Conservation (phyloP, 768 basidiomycete genomes). For the Auricularia cornea region DNA sequence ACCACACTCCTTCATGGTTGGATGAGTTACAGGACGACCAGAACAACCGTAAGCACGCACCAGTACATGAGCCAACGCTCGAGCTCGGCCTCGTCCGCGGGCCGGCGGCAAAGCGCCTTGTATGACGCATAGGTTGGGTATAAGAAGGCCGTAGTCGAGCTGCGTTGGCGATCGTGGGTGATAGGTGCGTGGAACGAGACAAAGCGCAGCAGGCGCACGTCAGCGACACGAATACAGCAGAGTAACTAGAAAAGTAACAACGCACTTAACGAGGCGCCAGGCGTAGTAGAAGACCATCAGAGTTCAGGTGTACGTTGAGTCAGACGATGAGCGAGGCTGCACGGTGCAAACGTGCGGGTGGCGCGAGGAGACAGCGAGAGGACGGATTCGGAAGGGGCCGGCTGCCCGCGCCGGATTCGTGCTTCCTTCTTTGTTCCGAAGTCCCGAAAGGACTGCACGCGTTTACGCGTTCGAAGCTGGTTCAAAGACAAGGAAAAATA, state of each 20-base stretch:
- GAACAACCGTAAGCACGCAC: constrained; percentile 26
- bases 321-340: too few relatives aligned
- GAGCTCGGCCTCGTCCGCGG: constrained; percentile 72
- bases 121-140: constrained; percentile 97
- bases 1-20: constrained; percentile 21
- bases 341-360: too few relatives aligned
- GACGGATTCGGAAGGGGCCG: neutral
- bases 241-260: neutral
- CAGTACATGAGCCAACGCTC: constrained; percentile 98
- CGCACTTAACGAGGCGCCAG: neutral
- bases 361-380: neutral
- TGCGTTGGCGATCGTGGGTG: constrained; percentile 1
- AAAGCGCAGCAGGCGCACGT: neutral
- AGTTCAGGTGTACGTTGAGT: too few relatives aligned
- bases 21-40: neutral
- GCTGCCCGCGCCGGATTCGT: neutral
- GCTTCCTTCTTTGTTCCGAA: too few relatives aligned
- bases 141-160: constrained; percentile 65
- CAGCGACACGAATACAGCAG: neutral
- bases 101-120: constrained; percentile 83
- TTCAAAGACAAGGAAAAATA: too few relatives aligned
- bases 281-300: neutral
- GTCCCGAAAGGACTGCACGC: too few relatives aligned
- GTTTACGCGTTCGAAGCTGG: too few relatives aligned
- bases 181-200: neutral